Evolutionary conservation across 2,329 filamentous ascomycete species (phyloP), one percentile per base, ranked within the genome.

Genomic region (Ophiostoma sp.): DNA sequence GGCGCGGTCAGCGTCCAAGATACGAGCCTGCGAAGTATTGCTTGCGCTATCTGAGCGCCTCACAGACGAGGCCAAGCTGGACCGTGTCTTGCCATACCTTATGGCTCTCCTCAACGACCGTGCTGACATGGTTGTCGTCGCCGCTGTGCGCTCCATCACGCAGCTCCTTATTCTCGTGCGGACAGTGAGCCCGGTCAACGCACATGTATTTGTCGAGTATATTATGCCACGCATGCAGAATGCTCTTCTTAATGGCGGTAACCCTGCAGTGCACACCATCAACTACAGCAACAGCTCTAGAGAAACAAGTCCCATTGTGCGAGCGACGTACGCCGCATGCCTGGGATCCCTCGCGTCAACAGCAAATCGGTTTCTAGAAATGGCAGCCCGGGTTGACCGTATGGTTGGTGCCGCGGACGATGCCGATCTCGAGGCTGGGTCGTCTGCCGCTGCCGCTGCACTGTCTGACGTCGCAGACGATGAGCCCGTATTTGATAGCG

Each of bases 61-160:
- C 33, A 96, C 94, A 0, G 96, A 99, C 77, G 95, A 99, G 80
- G 94, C 94, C 3, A 98, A 97, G 78, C 83, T 99, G 67, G 96
- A 99, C 78, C 88, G 95, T 67, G 91, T 98, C 33, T 81, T 99
- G 67, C 95, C 95, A 0, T 97, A 97, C 77, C 82, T 98, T 48
- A 91, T 97, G 80, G 87, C 89, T 5, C 80, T 98, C 36, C 82
- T 99, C 15, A 90, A 88, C 72, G 95, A 99, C 77, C 88, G 89
- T 74, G 88, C 90, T 1, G 92, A 97, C 73, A 84, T 92, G 75
- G 94, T 99, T 17, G 90, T 93, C 66, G 88, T 97, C 67, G 89
- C 94, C 33, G 93, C 94, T 3, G 85, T 98, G 64, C 86, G 94
- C 70, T 92, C 93, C 4, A 87, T 98, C 74, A 94, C 94, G 0